These are phyloP conservation scores for Rhodamnia rubescens DNA, from an alignment of 345 rosid genomes.

Conservation along the genomic window DNA sequence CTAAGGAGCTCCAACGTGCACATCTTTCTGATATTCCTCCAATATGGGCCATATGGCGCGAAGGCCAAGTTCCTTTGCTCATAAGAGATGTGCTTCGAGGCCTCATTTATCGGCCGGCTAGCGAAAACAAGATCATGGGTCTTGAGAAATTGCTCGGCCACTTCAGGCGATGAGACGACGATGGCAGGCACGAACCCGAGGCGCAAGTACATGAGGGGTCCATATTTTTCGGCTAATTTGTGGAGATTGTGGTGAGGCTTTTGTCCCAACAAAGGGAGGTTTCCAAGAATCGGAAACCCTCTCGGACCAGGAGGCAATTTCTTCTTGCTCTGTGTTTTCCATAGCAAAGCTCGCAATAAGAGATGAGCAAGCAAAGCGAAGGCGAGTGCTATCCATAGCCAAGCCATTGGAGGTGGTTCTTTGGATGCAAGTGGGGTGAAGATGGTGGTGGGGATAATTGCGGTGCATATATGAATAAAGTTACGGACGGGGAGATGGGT, in stretches of 20 bases:
- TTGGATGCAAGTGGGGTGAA: not conserved
- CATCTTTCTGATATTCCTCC: too few relatives aligned
- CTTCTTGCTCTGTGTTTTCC: constrained; percentile 15
- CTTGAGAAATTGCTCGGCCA: constrained; percentile 28
- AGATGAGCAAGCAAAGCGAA: not conserved
- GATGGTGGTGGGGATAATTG: not conserved
- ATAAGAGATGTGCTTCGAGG: not conserved
- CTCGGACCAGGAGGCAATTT: constrained; percentile 30
- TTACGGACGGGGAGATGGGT: not conserved
- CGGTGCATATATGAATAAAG: not conserved
- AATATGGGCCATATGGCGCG: too few relatives aligned
- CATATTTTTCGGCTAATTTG: constrained; percentile 16
- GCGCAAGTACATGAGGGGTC: constrained; percentile 26
- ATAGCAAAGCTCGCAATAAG: constrained; percentile 9
- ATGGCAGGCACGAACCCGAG: constrained; percentile 21
- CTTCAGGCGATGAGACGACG: constrained; percentile 30
- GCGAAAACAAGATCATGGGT: constrained; percentile 33
- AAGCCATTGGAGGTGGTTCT: not conserved
- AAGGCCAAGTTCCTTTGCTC: too few relatives aligned
- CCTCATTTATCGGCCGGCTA: constrained; percentile 12
- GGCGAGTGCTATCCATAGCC: not conserved
- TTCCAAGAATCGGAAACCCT: constrained; percentile 26
- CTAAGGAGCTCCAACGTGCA: too few relatives aligned
- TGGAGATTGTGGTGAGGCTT: constrained; percentile 22
- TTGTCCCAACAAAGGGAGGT: constrained; percentile 19